Evolutionary conservation across 2,329 filamentous ascomycete species (phyloP), one percentile per base, ranked within the genome.

Genomic region (Akanthomyces muscarius): DNA sequence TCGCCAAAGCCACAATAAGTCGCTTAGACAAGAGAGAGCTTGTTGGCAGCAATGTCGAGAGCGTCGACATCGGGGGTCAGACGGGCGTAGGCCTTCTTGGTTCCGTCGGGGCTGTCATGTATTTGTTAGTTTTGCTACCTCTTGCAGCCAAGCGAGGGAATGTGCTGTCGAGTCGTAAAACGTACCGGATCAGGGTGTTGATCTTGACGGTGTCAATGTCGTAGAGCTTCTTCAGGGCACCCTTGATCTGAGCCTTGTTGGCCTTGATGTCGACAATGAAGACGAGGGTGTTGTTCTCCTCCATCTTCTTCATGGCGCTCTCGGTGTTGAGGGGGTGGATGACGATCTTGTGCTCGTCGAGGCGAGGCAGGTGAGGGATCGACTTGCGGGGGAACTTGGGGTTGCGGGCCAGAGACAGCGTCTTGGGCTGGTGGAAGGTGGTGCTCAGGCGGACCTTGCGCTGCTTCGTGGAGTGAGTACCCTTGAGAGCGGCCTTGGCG

Each of bases 281-380:
- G 78, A 96, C 92, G 60, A 99, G 88, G 71, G 95, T 99, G 88
- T 99, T 99, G 89, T 99, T 93, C 90, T 99, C 95, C 87, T 99
- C 95, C 74, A 99, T 97, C 90, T 97, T 97, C 92, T 99, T 99
- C 94, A 99, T 98, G 76, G 96, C 95, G 77, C 90, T 95, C 90
- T 99, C 95, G 66, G 95, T 99, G 89, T 99, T 99, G 77, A 99
- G 87, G 71, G 95, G 95, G 88, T 97, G 92, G 77, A 98, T 85
- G 80, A 99, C 90, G 79, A 98, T 86, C 89, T 96, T 97, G 87
- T 93, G 91, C 83, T 94, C 91, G 83, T 99, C 95, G 75, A 99
- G 91, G 74, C 92, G 90, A 73, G 93, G 89, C 77, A 87, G 86
- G 80, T 94, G 89, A 74, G 91, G 89, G 78, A 99, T 87, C 71